Base-by-base conservation (phyloP, 2,329 filamentous ascomycete genomes). In the Talaromyces sp. region DNA sequence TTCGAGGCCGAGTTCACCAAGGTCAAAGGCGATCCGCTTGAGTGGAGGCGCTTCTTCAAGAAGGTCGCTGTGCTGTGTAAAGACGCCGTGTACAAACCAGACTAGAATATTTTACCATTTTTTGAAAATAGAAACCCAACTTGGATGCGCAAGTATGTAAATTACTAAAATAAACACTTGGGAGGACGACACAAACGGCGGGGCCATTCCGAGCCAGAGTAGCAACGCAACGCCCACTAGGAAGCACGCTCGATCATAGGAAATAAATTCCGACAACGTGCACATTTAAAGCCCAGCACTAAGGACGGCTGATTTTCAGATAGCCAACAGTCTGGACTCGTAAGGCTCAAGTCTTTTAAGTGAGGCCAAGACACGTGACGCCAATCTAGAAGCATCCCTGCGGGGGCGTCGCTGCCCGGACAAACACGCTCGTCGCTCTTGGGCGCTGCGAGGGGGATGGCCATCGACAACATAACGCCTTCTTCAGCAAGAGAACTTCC, bases 1-100 rank as follows among this genome's bases (percentile, higher is more conserved):
- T 82, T 93, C 26, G 93, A 97, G 73, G 90, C 97, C 29, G 84
- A 91, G 56, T 98, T 99, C 72, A 85, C 96, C 66, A 99, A 99
- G 78, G 84, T 90, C 58, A 97, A 96, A 78, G 95, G 95, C 6
- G 95, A 99, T 78, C 95, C 95, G 5, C 78, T 99, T 55, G 93
- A 98, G 78, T 99, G 96, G 95, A 85, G 95, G 63, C 82, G 95
- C 35, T 91, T 99, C 73, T 99, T 99, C 81, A 99, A 99, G 78
- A 93, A 91, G 75, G 85, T 97, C n/a, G 90, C 90, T 31, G 81
- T 96, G 64, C 80, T 93, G 62, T 96, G 93, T 77, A 90, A 90
- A 71, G 91, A 96, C 71, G 91, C 86, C 9, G 88, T 98, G 51
- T 90, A 86, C 72, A 82, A 82, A 65, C 84, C 84, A 53, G 79